Evolutionary conservation across 2,329 filamentous ascomycete species (phyloP), one percentile per base, ranked within the genome.

Genomic region (Ophiosphaerella narmari): DNA sequence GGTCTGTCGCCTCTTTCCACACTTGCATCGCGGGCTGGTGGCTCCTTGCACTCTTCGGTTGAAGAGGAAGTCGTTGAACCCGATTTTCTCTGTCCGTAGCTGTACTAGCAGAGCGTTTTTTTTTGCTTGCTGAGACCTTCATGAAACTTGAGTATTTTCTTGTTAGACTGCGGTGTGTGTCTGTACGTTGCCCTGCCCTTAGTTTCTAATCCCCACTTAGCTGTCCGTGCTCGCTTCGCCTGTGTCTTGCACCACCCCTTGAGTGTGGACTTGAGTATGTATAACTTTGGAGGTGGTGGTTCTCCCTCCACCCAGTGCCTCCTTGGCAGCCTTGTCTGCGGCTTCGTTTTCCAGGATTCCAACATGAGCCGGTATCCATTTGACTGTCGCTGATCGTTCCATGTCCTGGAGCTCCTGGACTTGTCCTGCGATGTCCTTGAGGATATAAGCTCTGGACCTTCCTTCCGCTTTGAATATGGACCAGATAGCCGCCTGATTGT

Each of bases 21-120:
- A n/a, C n/a, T n/a, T n/a, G n/a, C n/a, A n/a, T n/a, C n/a, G n/a
- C n/a, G n/a, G n/a, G n/a, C n/a, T n/a, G n/a, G n/a, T n/a, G n/a
- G n/a, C n/a, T n/a, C n/a, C n/a, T n/a, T n/a, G n/a, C n/a, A 61
- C 53, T 48, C 38, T 53, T 44, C 39, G 35, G 37, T 18, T 39
- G 42, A 49, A 62, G 47, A 57, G 54, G 38, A 62, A 56, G 46
- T 60, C 48, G 16, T 49, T 54, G 13, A 61, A 43, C 12, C 55
- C 41, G n/a, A 59, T 59, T 34, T 61, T 61, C 45, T 59, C 48
- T 2, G 50, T 58, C 12, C 46, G 32, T 29, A 56, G 39, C 46
- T 60, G 49, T 8, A 29, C 24, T 5, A 29, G 24, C 24, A 29
- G 24, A 5, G 24, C 24, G 24, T n/a, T n/a, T 8, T 29, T 8